Base-by-base conservation (phyloP, 2,329 filamentous ascomycete species). In the Monosporascus sp. region DNA sequence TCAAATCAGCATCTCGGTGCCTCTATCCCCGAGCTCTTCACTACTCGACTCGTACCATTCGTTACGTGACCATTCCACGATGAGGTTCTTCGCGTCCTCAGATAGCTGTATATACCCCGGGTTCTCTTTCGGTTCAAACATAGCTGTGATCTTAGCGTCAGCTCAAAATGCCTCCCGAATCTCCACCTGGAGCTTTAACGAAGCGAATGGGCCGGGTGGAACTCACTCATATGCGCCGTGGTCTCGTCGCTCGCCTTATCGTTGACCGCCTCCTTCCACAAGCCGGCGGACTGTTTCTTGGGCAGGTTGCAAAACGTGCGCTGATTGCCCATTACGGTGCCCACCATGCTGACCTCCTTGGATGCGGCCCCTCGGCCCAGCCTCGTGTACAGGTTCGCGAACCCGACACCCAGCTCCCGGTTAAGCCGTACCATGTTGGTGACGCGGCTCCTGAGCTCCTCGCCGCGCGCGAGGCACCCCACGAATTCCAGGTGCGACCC, bases 401-500 rank as follows among this genome's bases (percentile, higher is more conserved):
- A 96, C 2, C 89, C 88, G 15, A 97, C 79, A 14, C 77, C 78
- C 15, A 89, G 79, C 54, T 88, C 83, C 46, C 76, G 69, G 36
- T 84, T 78, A 20, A 92, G 74, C 54, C 78, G 76, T n/a, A 82
- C 77, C 67, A 97, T 77, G 55, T 76, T 79, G n/a, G 77, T 74
- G 9, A 96, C 78, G 35, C 94, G 83, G 65, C 84, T 81, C 61
- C 86, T 85, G 59, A 97, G 76, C 65, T 96, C 91, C 62, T 92
- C 88, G 5, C 84, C 85, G n/a, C 89, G 85, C 48, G 89, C 88
- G 7, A 99, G 80, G 64, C 90, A 95, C 2, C 91, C 90, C 1
- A 97, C 89, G 64, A 97, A 99, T 69, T 94, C 89, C 25, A 99
- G 82, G 71, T 99, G 94, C 37, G 89, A 94, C 17, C 87, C 84